Evolutionary conservation across 192 early-diverging fungal genomes (phyloP), one percentile per base, ranked within the genome.

Genomic region (Dissophora globulifera): DNA sequence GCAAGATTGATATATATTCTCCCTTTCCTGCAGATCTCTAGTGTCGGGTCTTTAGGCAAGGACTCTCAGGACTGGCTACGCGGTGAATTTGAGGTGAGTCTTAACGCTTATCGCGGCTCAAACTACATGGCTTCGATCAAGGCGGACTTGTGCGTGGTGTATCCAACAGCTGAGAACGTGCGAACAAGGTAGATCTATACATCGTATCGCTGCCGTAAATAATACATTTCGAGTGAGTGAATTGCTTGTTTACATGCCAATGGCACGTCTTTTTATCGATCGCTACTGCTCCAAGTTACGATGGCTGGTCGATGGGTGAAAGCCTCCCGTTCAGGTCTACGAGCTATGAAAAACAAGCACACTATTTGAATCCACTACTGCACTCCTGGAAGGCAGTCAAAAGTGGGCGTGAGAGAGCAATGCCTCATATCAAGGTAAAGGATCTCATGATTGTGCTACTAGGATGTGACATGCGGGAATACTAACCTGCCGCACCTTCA

Each of bases 341-440:
- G 22, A 85, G 84, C 26, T 91, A 87, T 64, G 1, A 45, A 12
- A 86, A 87, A 32, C 86, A 88, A 17, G 61, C 84, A 10, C 35
- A 31, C 15, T 92, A 85, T 33, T 78, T 92, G 68, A 49, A 83
- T 16, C 78, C 78, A 10, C 46, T 82, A 30, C 51, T 92, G 30
- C 59, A 78, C 29, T 69, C 63, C 15, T 92, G 90, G 90, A 53
- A 57, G 32, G 87, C 82, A 0, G 31, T 51, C 6, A 59, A 62
- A 16, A 69, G 83, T 16, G 88, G 85, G 3, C 67, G 90, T 30
- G 74, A 86, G 19, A 47, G 69, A 38, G 79, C 87, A 12, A 89
- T 90, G 86, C 90, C 90, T 27, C 90, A 92, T 71, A 86, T 91
- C 63, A 92, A 90, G 58, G 85, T 38, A 11, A 3, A 35, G 1